Evolutionary conservation across 257 asterid species (phyloP).

Genomic region (Asclepias syriaca): DNA sequence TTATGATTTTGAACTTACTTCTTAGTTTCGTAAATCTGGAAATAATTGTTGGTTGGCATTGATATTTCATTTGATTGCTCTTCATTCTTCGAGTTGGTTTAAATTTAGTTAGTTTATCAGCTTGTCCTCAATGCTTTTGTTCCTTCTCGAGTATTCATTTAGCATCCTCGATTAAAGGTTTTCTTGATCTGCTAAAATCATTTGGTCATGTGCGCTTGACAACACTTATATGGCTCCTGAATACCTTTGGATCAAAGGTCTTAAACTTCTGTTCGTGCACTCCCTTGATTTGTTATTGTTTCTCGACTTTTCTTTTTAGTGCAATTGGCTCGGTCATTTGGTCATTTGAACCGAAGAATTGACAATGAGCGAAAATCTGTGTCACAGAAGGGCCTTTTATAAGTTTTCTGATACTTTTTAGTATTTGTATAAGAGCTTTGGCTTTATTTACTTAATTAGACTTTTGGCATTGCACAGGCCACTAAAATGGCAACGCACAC

Average conservation of each 20-base stretch:
- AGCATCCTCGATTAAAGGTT: not conserved
- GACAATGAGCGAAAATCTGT: too few species aligned
- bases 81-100: not conserved
- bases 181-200: not conserved
- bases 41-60: not conserved
- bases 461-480: conserved; percentile 27
- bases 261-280: not conserved
- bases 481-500: conserved; percentile 53
- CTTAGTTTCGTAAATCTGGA: not conserved
- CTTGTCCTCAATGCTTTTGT: not conserved
- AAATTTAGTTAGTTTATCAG: not conserved
- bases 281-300: not conserved
- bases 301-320: not conserved
- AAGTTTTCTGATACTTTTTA: not conserved
- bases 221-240: not conserved
- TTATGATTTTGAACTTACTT: not conserved
- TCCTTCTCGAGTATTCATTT: conserved; percentile 3
- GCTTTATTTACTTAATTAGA: not conserved
- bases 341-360: not conserved
- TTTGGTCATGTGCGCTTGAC: not conserved
- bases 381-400: not conserved
- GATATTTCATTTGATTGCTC: not conserved
- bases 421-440: not conserved
- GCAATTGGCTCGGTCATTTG: not conserved
- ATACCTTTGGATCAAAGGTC: not conserved